Conservation (phyloP, 345 rosid genomes). For the Citrus maxima region DNA sequence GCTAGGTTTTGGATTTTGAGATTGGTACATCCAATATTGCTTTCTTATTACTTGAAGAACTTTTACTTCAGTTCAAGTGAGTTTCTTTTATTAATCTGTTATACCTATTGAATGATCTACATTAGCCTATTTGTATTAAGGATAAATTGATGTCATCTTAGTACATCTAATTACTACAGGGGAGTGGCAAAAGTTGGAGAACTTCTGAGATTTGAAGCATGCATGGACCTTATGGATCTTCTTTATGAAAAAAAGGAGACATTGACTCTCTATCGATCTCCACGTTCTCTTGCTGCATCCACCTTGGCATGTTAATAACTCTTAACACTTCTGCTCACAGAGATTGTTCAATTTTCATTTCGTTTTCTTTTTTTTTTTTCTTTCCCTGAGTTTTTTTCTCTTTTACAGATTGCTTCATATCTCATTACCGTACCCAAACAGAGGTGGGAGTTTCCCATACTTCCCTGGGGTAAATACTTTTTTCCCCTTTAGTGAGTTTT, state of each 20-base stretch:
- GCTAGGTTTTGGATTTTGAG: constrained; percentile 58
- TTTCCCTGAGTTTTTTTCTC: constrained; percentile 14
- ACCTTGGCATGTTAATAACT: constrained; percentile 43
- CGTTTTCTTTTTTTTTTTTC: background rate
- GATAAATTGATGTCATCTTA: background rate
- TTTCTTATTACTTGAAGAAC: constrained; percentile 53
- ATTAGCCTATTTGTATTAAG: background rate
- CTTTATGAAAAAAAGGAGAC: constrained; percentile 73
- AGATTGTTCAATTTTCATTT: background rate
- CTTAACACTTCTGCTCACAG: background rate
- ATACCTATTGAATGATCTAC: background rate
- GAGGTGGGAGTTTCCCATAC: constrained; percentile 70
- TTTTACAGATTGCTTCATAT: constrained; percentile 68
- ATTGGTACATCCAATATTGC: constrained; percentile 55
- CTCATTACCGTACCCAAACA: constrained; percentile 64
- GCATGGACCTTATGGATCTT: constrained; percentile 90
- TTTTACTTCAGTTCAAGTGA: constrained; percentile 54
- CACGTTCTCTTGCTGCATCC: constrained; percentile 68
- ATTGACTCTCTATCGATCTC: constrained; percentile 41
- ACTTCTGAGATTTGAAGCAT: constrained; percentile 59
- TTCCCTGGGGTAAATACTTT: constrained; percentile 70
- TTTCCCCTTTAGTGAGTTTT: background rate
- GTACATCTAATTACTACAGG: constrained; percentile 24
- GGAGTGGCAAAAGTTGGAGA: constrained; percentile 71
- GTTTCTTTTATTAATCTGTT: background rate